Percentiles rank a stretch among this genome's conserved stretches.
Evolutionary conservation across 441 rosid species (phyloP).

Genomic region (Eutrema salsugineum): DNA sequence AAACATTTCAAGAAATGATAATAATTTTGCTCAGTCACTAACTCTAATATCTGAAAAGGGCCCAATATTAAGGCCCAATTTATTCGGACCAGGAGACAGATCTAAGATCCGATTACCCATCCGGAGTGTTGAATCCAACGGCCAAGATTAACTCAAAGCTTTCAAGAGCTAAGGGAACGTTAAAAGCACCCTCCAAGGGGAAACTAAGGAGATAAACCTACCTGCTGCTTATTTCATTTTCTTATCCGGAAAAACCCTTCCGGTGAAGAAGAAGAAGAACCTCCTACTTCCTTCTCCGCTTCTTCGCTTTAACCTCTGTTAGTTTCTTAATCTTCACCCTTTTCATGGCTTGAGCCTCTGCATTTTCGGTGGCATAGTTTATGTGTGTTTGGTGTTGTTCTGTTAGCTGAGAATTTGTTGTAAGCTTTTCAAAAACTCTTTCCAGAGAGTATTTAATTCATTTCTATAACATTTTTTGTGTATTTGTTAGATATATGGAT

Average conservation of each 20-base stretch:
- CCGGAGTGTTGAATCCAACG: conserved; percentile 37
- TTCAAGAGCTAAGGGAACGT: conserved; percentile 30
- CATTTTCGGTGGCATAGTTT: not conserved
- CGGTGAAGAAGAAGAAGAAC: conserved; percentile 4
- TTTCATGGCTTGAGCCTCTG: not conserved
- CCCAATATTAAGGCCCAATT: not conserved
- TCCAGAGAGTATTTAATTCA: not conserved
- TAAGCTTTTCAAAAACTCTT: not conserved
- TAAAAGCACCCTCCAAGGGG: not conserved
- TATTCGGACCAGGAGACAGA: not conserved
- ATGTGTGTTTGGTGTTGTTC: not conserved
- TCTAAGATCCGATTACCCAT: not conserved
- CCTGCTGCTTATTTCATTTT: not conserved
- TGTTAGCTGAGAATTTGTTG: not conserved
- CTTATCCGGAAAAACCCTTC: conserved; percentile 22
- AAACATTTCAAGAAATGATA: no score
- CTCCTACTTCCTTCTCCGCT: not conserved
- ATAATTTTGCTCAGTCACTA: not conserved
- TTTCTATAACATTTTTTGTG: not conserved
- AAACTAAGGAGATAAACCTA: conserved; percentile 27
- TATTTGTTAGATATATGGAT: not conserved
- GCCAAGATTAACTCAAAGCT: conserved; percentile 32
- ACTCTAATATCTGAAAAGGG: not conserved
- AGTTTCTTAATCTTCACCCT: not conserved
- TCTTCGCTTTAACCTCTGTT: conserved; percentile 3